Base-by-base conservation (phyloP, 306 rosid genomes). In the Cercis canadensis region DNA sequence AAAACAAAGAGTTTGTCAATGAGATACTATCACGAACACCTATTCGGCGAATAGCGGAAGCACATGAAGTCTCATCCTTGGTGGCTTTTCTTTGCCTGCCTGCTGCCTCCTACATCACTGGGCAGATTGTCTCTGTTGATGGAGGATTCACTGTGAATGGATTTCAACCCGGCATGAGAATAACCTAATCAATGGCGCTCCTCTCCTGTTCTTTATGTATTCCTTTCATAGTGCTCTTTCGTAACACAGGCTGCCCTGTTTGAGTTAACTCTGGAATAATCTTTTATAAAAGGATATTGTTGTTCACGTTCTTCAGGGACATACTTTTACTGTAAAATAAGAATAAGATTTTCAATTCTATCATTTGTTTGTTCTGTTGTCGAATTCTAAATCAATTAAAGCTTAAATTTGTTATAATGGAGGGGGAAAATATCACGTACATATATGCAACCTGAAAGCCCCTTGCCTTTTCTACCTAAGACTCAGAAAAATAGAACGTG, bases 21-120 rank as follows among this genome's bases (percentile, higher is more conserved):
- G 83, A 80, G 47, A 11, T 86, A 29, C 7, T 76, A 10, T 74
- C 87, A 12, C 80, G 82, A 41, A 92, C 96, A 11, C 96, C 91
- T 2, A 67, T 82, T 6, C 54, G 81, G 76, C 89, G 96, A 40
- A 52, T 90, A 18, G 98, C 87, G 41, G 96, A 92, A 73, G 16
- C 96, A 1, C 85, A 82, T 53, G 98, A 90, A 69, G 96, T 90
- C 16, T 90, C 98, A 12, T 83, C 96, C 12, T 62, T 92, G 91
- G 98, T 88, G n/a, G 72, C 86, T 37, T 90, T 83, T 76, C 96
- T 92, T 62, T 92, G 92, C 74, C 80, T 92, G 12, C 96, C 96
- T 4, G 89, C 96, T 14, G 92, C 98, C 10, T 87, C 98, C 57
- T 92, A 92, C 79, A 89, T 92, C 70, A 89, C 90, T 36, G 95